Evolutionary conservation across 345 rosid genomes (phyloP).

Genomic region (Linum lewisii): DNA sequence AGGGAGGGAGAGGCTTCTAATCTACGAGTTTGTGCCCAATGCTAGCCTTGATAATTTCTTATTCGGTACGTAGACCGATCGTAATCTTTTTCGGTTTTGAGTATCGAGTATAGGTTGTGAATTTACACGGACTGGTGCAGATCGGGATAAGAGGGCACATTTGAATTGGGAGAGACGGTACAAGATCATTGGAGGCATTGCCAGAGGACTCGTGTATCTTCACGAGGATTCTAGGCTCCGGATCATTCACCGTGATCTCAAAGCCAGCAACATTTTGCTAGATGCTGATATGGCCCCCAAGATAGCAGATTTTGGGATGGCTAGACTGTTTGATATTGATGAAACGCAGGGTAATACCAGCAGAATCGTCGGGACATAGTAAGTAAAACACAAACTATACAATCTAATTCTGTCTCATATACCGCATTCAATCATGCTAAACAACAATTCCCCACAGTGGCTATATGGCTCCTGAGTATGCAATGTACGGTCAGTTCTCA

Average conservation of each 20-base stretch:
- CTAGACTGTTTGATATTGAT: constrained; percentile 27
- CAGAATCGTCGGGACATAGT: constrained; percentile 36
- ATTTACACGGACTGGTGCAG: constrained; percentile 1
- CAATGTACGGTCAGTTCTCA: constrained; percentile 19
- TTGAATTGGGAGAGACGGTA: constrained; percentile 26
- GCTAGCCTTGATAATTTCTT: constrained; percentile 30
- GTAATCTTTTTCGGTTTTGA: not conserved
- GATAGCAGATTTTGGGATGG: constrained; percentile 46
- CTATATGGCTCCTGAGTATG: constrained; percentile 25
- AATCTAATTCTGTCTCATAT: too few relatives aligned
- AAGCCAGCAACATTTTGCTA: constrained; percentile 36
- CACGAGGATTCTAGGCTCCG: constrained; percentile 35
- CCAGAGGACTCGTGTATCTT: constrained; percentile 38
- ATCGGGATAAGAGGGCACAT: constrained; percentile 11
- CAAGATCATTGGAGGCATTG: constrained; percentile 32
- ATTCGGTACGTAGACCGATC: constrained; percentile 18
- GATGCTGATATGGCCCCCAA: constrained; percentile 36
- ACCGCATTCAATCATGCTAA: too few relatives aligned
- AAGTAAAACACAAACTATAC: not conserved
- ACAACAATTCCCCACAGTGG: constrained; percentile 9
- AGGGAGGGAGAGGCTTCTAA: constrained; percentile 29
- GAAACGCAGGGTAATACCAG: constrained; percentile 29
- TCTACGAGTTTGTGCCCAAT: constrained; percentile 34
- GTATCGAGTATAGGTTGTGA: not conserved
- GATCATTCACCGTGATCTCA: constrained; percentile 42